Evolutionary conservation across 116 monocot species (phyloP).

Genomic region (Trichopus zeylanicus): DNA sequence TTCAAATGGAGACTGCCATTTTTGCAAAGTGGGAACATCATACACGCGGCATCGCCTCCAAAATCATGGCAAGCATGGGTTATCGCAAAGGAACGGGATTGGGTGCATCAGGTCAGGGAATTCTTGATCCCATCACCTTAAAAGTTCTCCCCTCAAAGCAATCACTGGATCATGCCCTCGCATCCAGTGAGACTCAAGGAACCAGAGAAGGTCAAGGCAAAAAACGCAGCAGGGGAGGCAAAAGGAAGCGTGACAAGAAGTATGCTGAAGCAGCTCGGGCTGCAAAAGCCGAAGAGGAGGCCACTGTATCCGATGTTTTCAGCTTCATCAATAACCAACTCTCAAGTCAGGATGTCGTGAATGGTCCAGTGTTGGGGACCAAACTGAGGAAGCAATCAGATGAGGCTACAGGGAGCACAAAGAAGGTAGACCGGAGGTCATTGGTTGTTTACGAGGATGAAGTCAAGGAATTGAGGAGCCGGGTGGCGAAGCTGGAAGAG

Average conservation of each 20-base stretch:
- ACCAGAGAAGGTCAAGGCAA: slow-evolving; percentile 17
- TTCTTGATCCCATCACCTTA: slow-evolving; percentile 55
- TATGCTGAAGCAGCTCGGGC: slow-evolving; percentile 52
- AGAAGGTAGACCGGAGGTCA: slow-evolving; percentile 53
- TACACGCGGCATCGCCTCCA: slow-evolving; percentile 88
- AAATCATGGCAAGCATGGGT: slow-evolving; percentile 98
- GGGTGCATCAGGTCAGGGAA: slow-evolving; percentile 83
- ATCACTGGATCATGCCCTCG: slow-evolving; percentile 73
- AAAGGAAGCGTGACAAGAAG: slow-evolving; percentile 67
- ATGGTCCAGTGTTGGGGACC: slow-evolving; percentile 6
- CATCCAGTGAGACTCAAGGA: slow-evolving; percentile 21
- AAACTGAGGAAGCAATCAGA: slow-evolving; percentile 18
- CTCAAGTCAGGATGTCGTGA: slow-evolving; percentile 22
- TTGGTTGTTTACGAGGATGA: slow-evolving; percentile 74
- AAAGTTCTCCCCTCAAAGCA: slow-evolving; percentile 67
- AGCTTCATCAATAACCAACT: slow-evolving; percentile 90
- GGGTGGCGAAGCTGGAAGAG: slow-evolving; percentile 67
- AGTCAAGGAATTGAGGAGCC: slow-evolving; percentile 57
- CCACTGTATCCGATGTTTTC: slow-evolving; percentile 50
- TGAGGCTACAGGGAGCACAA: slow-evolving; percentile 10
- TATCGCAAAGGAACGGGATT: slow-evolving; percentile 88
- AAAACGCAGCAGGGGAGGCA: slow-evolving; percentile 77
- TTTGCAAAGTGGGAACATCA: slow-evolving; percentile 97
- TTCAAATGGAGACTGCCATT: slow-evolving; percentile 72
- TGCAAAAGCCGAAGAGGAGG: slow-evolving; percentile 48